These are phyloP conservation scores for Botrytis medusae DNA, from an alignment of 2,329 filamentous ascomycete species.

Conservation along the genomic window DNA sequence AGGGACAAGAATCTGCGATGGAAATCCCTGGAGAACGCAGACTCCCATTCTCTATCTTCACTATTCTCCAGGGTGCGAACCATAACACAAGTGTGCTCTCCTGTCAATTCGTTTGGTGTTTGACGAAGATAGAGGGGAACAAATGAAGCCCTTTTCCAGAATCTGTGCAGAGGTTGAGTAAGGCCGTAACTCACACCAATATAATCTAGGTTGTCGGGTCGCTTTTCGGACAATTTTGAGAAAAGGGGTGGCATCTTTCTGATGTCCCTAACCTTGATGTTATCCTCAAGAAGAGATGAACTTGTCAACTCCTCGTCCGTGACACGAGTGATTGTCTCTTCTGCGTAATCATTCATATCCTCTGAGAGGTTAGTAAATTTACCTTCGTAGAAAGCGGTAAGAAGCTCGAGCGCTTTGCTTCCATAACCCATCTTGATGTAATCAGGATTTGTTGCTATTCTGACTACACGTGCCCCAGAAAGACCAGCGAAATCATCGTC, in stretches of 20 bases:
- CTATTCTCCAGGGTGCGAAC: conserved; percentile 70
- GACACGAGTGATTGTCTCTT: conserved; percentile 69
- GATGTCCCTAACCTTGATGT: conserved; percentile 87
- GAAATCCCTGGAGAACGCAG: conserved; percentile 89
- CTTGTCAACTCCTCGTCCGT: conserved; percentile 80
- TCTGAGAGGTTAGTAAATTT: conserved; percentile 86
- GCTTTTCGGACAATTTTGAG: conserved; percentile 79
- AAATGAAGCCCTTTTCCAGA: conserved; percentile 90
- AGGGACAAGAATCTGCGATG: conserved; percentile 89
- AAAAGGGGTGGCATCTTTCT: conserved; percentile 92
- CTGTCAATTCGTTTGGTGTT: conserved; percentile 93
- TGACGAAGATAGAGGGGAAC: conserved; percentile 91
- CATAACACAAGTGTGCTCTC: conserved; percentile 98
- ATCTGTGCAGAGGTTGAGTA: conserved; percentile 83
- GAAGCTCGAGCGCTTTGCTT: conserved; percentile 79
- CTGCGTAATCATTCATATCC: conserved; percentile 51
- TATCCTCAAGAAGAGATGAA: conserved; percentile 76
- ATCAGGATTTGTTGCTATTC: conserved; percentile 95
- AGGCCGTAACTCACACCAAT: conserved; percentile 94
- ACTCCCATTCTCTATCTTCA: conserved; percentile 79
- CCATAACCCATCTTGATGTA: conserved; percentile 93
- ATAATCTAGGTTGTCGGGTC: conserved; percentile 81
- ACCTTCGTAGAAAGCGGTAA: conserved; percentile 91
- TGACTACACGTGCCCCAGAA: conserved; percentile 86
- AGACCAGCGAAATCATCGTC: conserved; percentile 94